A percentile compares a stretch with the other conserved stretches of the same genome.
Conservation (phyloP, 441 rosid genomes). For the Populus hybrid region DNA sequence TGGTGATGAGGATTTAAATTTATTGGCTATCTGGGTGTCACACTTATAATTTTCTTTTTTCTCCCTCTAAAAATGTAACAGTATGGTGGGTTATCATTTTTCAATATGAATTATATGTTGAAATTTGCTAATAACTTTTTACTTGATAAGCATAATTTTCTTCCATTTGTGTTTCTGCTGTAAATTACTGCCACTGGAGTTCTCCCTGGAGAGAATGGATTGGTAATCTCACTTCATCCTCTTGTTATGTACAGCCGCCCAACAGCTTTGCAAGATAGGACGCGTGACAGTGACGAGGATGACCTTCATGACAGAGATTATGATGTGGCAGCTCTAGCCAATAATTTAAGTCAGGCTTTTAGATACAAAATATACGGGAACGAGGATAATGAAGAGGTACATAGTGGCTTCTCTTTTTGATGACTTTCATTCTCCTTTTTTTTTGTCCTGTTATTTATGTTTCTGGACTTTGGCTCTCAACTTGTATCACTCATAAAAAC, state of each 20-base stretch:
- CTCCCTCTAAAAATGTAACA: not conserved
- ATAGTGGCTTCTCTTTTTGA: not conserved
- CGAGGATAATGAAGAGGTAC: constrained; percentile 83
- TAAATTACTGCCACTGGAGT: not conserved
- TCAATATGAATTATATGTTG: not conserved
- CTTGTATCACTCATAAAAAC: not conserved
- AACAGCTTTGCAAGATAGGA: constrained; percentile 77
- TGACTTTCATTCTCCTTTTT: constrained; percentile 1
- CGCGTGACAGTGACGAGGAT: constrained; percentile 89
- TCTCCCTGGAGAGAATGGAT: not conserved
- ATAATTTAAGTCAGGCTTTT: constrained; percentile 89
- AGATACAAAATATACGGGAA: constrained; percentile 79
- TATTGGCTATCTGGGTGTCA: not conserved
- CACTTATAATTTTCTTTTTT: not conserved
- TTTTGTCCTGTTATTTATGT: not conserved
- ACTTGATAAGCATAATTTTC: not conserved
- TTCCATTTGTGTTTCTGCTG: not conserved
- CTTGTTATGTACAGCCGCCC: constrained; percentile 68
- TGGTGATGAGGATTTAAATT: not conserved
- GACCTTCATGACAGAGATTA: constrained; percentile 95
- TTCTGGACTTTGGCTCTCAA: not conserved
- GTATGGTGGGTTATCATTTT: not conserved
- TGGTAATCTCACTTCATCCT: not conserved
- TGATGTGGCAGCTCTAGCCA: constrained; percentile 94
- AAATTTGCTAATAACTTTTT: not conserved